Conservation (phyloP, 2,329 filamentous ascomycete species). For the Spiromastix sp. region DNA sequence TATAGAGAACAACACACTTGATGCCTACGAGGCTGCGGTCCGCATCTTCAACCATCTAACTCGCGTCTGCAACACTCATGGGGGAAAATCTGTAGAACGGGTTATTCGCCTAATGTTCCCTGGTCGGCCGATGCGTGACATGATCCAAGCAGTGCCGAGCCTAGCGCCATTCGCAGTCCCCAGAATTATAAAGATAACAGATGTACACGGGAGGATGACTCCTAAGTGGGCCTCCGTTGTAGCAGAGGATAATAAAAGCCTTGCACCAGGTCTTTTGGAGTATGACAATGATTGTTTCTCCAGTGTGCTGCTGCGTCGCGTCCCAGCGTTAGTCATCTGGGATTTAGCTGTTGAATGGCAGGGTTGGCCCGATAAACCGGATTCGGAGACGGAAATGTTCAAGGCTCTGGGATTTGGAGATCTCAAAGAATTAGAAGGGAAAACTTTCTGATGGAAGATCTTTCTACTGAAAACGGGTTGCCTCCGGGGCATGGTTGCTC, state of each 20-base stretch:
- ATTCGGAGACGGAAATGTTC: constrained; percentile 9
- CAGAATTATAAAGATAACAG: constrained; percentile 11
- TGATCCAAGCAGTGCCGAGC: constrained; percentile 23
- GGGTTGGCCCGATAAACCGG: constrained; percentile 16
- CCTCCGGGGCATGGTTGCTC: too few species aligned
- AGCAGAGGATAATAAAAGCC: background rate
- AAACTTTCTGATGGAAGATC: background rate
- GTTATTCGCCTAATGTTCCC: constrained; percentile 21
- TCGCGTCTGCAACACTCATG: constrained; percentile 14
- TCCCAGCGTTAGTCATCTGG: constrained; percentile 23
- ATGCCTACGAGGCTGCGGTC: constrained; percentile 17
- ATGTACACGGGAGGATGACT: constrained; percentile 1
- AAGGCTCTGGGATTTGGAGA: constrained; percentile 6
- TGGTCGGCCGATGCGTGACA: constrained; percentile 17
- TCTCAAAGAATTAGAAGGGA: constrained; percentile 3
- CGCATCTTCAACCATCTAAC: constrained; percentile 16
- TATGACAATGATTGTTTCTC: constrained; percentile 12
- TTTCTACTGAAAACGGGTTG: too few species aligned
- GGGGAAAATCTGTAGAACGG: constrained; percentile 15
- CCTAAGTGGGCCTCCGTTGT: background rate
- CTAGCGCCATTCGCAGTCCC: constrained; percentile 19
- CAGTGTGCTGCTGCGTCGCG: constrained; percentile 18
- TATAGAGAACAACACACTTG: constrained; percentile 8
- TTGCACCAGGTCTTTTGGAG: constrained; percentile 4
- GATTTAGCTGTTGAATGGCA: constrained; percentile 29